Evolutionary conservation across 495 filamentous ascomycete genomes (phyloP), one percentile per base, ranked within the genome.

Genomic region (Podospora tetraspora): DNA sequence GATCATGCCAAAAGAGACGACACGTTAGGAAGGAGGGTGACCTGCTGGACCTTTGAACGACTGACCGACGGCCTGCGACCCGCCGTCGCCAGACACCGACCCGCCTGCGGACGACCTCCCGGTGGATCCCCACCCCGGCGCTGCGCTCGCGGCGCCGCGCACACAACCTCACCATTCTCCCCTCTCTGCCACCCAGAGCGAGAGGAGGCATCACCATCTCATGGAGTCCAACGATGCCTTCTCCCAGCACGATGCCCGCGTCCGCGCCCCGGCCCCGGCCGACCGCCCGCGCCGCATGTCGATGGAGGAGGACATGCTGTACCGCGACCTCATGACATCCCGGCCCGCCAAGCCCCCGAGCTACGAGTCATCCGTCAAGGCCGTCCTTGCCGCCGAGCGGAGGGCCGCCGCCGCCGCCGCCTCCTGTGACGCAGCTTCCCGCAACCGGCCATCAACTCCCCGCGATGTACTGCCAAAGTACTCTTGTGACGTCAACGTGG

Each of bases 391-490:
- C 66, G 76, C 78, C 52, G 70, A 81, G 79, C 66, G 56, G 74
- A 79, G 60, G 78, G 81, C 66, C 78, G 82, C 66, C 25, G 43
- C 66, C 25, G 43, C n/a, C 10, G 32, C 32, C 7, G 66, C 59
- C 9, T 62, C n/a, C 32, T 27, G 13, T 29, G 27, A 63, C 22
- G 21, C 21, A 11, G 25, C 32, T 63, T 29, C 29, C 61, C 37
- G 69, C 63, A 25, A 22, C 43, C 25, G 34, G 16, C 30, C 62
- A 23, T 13, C 11, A 43, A 11, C 63, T 0, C 24, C 52, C 52
- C 11, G 63, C 23, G 84, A 86, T 66, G 69, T 75, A 30, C 74
- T 87, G 22, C 87, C 87, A 13, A 66, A 73, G 59, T 90, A 90
- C 73, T 82, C 84, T 7, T 87, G 84, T 73, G 81, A 83, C 21